These are phyloP conservation scores for Cystobasidium pallidum DNA, from an alignment of 1,284 basidiomycete genomes.

Conservation along the genomic window DNA sequence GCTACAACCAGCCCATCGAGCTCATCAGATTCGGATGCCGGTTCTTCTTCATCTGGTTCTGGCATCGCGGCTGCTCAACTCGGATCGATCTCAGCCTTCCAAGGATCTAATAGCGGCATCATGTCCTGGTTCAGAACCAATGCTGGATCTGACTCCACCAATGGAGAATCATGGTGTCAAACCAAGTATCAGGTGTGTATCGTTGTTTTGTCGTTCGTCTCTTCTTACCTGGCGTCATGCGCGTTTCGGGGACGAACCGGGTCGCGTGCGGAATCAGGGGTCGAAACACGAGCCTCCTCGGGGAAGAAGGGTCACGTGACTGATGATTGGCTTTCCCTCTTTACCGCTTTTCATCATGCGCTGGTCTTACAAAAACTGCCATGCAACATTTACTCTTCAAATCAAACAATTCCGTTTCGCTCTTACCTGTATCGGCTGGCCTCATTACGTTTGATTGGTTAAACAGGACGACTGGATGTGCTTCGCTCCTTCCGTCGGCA, in stretches of 20 bases:
- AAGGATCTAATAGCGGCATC: constrained; percentile 36
- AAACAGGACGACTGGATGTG: constrained; percentile 35
- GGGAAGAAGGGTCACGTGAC: constrained; percentile 15
- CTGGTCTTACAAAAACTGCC: not conserved
- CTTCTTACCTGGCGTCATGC: not conserved
- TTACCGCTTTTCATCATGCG: not conserved
- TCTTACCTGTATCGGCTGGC: no score
- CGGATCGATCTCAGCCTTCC: constrained; percentile 41
- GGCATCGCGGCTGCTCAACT: constrained; percentile 32
- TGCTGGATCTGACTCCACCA: constrained; percentile 25
- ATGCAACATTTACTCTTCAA: no score
- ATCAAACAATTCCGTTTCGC: no score
- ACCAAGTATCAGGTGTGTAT: constrained; percentile 31
- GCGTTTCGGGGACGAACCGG: constrained; percentile 6
- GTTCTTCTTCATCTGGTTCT: constrained; percentile 21
- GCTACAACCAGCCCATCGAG: not conserved
- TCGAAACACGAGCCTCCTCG: no score
- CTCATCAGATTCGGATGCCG: constrained; percentile 6
- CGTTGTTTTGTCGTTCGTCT: not conserved
- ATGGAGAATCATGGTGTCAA: constrained; percentile 41
- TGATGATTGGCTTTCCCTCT: not conserved
- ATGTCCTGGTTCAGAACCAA: constrained; percentile 41
- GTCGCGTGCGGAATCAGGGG: constrained; percentile 9
- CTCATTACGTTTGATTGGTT: no score
- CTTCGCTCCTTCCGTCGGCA: constrained; percentile 41